A percentile compares a stretch with the other conserved stretches of the same genome.
phyloP scores from a whole-genome alignment of 129 eudicot species.

The Escallonia herrerae region DNA sequence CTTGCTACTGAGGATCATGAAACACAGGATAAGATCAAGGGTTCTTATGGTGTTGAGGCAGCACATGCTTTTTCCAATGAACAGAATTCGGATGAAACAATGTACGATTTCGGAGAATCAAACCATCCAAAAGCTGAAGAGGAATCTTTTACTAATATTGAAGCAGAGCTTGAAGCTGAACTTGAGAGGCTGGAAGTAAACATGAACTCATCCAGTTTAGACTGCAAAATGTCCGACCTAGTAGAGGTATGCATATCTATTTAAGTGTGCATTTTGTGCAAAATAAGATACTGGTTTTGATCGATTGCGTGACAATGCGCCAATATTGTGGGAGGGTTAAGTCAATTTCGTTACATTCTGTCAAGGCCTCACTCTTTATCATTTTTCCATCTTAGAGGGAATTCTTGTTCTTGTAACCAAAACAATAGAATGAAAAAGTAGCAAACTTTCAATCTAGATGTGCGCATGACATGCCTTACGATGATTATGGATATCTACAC shows the following conservation, averaged over 20 bases:
- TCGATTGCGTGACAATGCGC: background rate
- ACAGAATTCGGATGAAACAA: conserved; percentile 19
- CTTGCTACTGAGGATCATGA: conserved; percentile 36
- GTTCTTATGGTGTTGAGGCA: conserved; percentile 18
- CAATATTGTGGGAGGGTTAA: background rate
- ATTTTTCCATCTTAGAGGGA: too few relatives aligned
- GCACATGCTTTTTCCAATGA: conserved; percentile 21
- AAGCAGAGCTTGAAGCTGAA: conserved; percentile 91
- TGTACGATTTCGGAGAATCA: conserved; percentile 10
- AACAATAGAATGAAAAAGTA: too few relatives aligned
- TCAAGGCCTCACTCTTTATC: too few relatives aligned
- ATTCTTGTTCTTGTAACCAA: too few relatives aligned
- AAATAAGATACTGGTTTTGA: background rate
- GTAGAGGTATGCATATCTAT: conserved; percentile 42
- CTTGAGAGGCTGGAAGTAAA: conserved; percentile 61
- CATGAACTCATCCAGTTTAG: conserved; percentile 51
- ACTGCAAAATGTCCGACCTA: conserved; percentile 37
- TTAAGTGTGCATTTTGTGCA: conserved; percentile 1
- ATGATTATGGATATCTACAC: too few relatives aligned
- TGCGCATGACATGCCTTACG: too few relatives aligned
- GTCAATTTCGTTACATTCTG: background rate
- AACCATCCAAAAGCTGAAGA: conserved; percentile 27
- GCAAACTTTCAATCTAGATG: too few relatives aligned
- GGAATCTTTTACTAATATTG: conserved; percentile 56
- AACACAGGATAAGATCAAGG: conserved; percentile 28